Base-by-base conservation (phyloP, 805 yeast species). In the Diddensiella santjacobensis region DNA sequence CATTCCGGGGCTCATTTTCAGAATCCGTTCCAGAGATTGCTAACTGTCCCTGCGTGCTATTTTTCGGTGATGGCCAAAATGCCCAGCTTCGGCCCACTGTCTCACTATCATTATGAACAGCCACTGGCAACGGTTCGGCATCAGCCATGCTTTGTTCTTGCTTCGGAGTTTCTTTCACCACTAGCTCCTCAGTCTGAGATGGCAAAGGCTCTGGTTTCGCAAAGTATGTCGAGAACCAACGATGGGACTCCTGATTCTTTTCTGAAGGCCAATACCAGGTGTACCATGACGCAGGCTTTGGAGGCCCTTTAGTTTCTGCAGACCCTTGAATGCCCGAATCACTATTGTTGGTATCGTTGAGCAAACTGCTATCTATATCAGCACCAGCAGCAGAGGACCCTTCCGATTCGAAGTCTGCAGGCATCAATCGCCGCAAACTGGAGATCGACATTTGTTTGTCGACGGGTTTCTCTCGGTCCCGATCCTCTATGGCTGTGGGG, bases 11-110 rank as follows among this genome's bases (percentile, higher is more conserved):
- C 29, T 53, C 47, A 19, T 52, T 42, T 31, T 60, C 64, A 3
- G 66, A 56, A 4, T 49, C 51, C 0, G 68, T 63, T 19, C 68
- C 68, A 3, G 58, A 48, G 5, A 66, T 55, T 1, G 70, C 70
- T 10, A 66, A 53, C 37, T 63, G 61, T 1, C 61, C 54, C 1
- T 44, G 51, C 3, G 38, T 43, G 15, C 31, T 41, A 2, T 50
- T 41, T 3, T 44, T 48, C 8, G 53, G 49, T 4, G 48, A 30
- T 1, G 64, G 52, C 69, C 69, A 65, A 46, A 65, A 65, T 2
- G 63, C 69, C 69, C 69, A 65, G 2, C 64, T 49, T n/a, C 57
- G 40, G 22, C 55, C 52, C 1, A 42, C 55, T 2, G 41, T 35
- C 18, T 35, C 17, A 26, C 8, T 13, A 8, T 26, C 31, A 8